phyloP scores from a whole-genome alignment of 257 asterid species.

The Nicotiana paniculata region DNA sequence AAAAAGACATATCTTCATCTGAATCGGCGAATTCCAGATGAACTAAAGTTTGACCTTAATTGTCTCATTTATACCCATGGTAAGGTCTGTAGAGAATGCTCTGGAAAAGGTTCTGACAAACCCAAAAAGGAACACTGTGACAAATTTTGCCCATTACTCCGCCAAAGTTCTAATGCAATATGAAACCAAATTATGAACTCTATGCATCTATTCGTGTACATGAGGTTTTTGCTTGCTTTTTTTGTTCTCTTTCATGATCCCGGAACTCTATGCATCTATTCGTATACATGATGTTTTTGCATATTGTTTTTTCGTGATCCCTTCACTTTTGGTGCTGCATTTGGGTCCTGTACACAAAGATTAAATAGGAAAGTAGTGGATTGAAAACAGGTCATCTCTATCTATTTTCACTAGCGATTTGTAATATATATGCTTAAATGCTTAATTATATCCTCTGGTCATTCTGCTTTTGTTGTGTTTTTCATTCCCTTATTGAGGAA shows the following conservation, averaged over 20 bases:
- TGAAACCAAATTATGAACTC: conserved; percentile 10
- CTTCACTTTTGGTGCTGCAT: neutral
- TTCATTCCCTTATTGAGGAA: neutral
- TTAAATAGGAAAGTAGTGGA: neutral
- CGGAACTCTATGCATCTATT: neutral
- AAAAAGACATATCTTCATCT: conserved; percentile 67
- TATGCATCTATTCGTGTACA: neutral
- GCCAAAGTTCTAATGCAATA: conserved; percentile 10
- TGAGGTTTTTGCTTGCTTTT: neutral
- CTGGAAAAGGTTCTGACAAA: conserved; percentile 34
- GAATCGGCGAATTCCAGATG: conserved; percentile 61
- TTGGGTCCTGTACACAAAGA: neutral
- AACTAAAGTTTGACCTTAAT: conserved; percentile 74
- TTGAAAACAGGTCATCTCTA: neutral
- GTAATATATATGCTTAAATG: neutral
- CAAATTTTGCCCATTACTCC: conserved; percentile 49
- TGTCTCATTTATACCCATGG: conserved; percentile 87
- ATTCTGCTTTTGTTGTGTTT: neutral
- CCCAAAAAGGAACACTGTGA: conserved; percentile 24
- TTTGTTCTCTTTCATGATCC: conserved; percentile 3
- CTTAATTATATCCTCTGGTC: neutral
- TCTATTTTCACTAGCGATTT: neutral
- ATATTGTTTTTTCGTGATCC: neutral
- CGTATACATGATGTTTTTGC: neutral
- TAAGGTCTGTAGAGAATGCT: conserved; percentile 64